Evolutionary conservation across 1,284 basidiomycete species (phyloP).

Genomic region (Porodaedalea pini): DNA sequence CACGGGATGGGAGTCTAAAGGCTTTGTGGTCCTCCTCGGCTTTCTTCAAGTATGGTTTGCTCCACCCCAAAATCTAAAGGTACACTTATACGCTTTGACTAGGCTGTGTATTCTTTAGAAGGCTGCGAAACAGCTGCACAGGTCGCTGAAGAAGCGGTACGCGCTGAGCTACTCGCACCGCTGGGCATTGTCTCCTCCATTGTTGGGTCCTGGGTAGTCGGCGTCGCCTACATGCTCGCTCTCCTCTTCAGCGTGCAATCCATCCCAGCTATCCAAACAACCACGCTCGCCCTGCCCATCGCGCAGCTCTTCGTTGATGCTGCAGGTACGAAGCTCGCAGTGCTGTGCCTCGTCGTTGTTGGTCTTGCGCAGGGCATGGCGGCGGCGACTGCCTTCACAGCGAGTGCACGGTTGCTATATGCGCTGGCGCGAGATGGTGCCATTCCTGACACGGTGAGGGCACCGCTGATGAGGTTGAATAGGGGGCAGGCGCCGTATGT

Average conservation of each 20-base stretch:
- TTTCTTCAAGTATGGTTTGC: conserved; percentile 45
- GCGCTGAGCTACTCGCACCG: conserved; percentile 54
- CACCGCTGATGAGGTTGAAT: conserved; percentile 48
- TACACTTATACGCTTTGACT: not conserved
- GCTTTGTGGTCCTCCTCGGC: conserved; percentile 57
- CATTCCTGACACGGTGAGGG: conserved; percentile 38
- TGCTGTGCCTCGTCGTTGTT: conserved; percentile 52
- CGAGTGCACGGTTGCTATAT: conserved; percentile 54
- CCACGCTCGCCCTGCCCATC: conserved; percentile 53
- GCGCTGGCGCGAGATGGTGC: conserved; percentile 54
- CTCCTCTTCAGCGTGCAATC: conserved; percentile 57
- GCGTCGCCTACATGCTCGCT: conserved; percentile 56
- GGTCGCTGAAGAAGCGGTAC: conserved; percentile 56
- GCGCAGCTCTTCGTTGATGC: conserved; percentile 58
- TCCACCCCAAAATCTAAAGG: not conserved
- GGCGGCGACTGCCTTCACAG: conserved; percentile 57
- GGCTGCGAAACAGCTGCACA: conserved; percentile 63
- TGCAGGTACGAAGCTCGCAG: conserved; percentile 43
- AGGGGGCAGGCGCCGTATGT: conserved; percentile 52
- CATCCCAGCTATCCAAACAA: conserved; percentile 46
- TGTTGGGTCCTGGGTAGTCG: conserved; percentile 58
- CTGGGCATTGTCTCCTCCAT: conserved; percentile 54
- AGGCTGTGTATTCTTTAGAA: conserved; percentile 61
- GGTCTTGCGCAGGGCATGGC: conserved; percentile 53
- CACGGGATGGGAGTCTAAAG: conserved; percentile 51